Evolutionary conservation across 345 rosid genomes (phyloP).

Genomic region (Aquilaria sinensis): DNA sequence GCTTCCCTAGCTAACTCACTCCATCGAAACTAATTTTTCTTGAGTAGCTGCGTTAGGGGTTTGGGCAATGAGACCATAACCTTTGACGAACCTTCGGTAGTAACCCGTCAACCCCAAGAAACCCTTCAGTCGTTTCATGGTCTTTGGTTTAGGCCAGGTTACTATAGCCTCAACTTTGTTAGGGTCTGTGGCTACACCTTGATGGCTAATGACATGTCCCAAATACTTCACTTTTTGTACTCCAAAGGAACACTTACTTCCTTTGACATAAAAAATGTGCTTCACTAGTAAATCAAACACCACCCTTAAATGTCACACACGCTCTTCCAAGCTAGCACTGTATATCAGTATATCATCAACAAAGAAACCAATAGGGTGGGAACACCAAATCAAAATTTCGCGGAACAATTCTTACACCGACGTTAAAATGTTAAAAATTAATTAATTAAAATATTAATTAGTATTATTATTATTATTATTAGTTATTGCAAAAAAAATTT

Average conservation of each 20-base stretch:
- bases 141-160: neutral
- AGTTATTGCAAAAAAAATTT: too few relatives aligned
- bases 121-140: neutral
- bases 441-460: too few relatives aligned
- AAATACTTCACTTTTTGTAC: neutral
- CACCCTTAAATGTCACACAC: neutral
- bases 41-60: neutral
- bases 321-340: neutral
- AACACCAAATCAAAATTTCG: too few relatives aligned
- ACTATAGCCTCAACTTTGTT: neutral
- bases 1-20: neutral
- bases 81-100: neutral
- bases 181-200: neutral
- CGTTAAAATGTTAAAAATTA: too few relatives aligned
- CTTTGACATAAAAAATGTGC: neutral
- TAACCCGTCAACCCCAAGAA: neutral
- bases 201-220: neutral
- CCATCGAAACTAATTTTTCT: neutral
- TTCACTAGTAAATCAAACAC: neutral
- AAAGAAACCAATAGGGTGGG: too few relatives aligned
- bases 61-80: neutral
- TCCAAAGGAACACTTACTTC: neutral
- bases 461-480: too few relatives aligned
- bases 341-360: neutral
- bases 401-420: too few relatives aligned